Evolutionary conservation across 208 protist species (phyloP), one percentile per base, ranked within the genome.

Genomic region (Angomonas ambiguus): DNA sequence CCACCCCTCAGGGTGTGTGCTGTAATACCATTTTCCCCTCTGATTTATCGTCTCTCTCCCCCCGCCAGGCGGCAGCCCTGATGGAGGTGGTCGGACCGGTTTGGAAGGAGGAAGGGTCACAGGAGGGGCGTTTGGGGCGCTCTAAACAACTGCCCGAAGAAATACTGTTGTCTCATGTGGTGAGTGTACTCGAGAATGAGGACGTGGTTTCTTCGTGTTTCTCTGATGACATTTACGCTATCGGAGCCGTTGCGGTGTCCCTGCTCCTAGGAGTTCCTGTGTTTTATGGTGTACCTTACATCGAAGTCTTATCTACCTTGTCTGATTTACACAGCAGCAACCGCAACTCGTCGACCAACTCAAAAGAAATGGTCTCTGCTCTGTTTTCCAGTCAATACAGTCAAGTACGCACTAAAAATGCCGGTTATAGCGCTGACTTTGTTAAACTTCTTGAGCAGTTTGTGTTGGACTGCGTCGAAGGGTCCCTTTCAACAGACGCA

Each of bases 151-250:
- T 51, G 27, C 38, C 25, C 1, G 27, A 41, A 45, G 62, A 11
- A n/a, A n/a, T n/a, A n/a, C n/a, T n/a, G n/a, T n/a, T n/a, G n/a
- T n/a, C n/a, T n/a, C n/a, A n/a, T n/a, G n/a, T n/a, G n/a, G n/a
- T n/a, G n/a, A n/a, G n/a, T n/a, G n/a, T n/a, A n/a, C n/a, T n/a
- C n/a, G n/a, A n/a, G n/a, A n/a, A n/a, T n/a, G n/a, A n/a, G n/a
- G n/a, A n/a, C n/a, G n/a, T n/a, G n/a, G n/a, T n/a, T n/a, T n/a
- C n/a, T n/a, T n/a, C n/a, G n/a, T n/a, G n/a, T n/a, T n/a, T 57
- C 1, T 56, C 62, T 0, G 88, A 94, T 58, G 88, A 94, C 70
- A 48, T 94, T n/a, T 88, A 92, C 60, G 85, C 88, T n/a, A 60
- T 92, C 13, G 88, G 80, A 35, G 75, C 82, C 64, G 61, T 92